Percentiles rank a stretch among this genome's conserved stretches.
phyloP scores from a whole-genome alignment of 768 basidiomycete species.

The Lentinula lateritia region DNA sequence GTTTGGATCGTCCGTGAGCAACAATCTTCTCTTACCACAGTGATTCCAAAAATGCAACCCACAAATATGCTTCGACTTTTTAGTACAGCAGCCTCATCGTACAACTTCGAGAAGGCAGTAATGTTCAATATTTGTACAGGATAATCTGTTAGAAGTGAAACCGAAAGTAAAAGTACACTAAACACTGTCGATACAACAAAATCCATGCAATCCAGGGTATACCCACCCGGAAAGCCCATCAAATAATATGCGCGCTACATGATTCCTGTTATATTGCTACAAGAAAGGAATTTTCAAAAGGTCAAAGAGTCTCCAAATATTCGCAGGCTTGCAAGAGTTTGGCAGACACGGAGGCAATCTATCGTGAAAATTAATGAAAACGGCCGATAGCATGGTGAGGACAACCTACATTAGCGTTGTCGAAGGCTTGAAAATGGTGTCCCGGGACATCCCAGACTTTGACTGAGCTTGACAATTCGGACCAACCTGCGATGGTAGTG shows the following conservation, averaged over 20 bases:
- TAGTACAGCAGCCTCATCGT: too few species aligned
- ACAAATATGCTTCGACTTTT: too few species aligned
- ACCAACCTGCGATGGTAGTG: background rate
- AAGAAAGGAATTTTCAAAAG: background rate
- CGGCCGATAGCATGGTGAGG: background rate
- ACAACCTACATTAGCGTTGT: constrained; percentile 36
- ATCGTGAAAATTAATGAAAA: background rate
- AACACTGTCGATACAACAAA: background rate
- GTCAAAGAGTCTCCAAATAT: constrained; percentile 14
- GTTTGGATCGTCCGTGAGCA: too few species aligned
- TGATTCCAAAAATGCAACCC: too few species aligned
- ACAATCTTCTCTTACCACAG: too few species aligned
- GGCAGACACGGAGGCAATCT: constrained; percentile 25
- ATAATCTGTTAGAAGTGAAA: too few species aligned
- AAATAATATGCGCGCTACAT: background rate
- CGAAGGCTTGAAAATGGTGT: constrained; percentile 5
- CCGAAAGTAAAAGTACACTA: background rate
- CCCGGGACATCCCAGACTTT: constrained; percentile 5
- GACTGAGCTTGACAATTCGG: background rate
- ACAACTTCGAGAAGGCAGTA: too few species aligned
- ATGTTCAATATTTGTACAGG: too few species aligned
- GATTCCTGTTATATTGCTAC: background rate
- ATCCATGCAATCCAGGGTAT: background rate
- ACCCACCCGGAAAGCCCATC: background rate
- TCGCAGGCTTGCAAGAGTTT: constrained; percentile 26